Base-by-base conservation (phyloP, 106 monocot genomes). In the Dioscorea alata region DNA sequence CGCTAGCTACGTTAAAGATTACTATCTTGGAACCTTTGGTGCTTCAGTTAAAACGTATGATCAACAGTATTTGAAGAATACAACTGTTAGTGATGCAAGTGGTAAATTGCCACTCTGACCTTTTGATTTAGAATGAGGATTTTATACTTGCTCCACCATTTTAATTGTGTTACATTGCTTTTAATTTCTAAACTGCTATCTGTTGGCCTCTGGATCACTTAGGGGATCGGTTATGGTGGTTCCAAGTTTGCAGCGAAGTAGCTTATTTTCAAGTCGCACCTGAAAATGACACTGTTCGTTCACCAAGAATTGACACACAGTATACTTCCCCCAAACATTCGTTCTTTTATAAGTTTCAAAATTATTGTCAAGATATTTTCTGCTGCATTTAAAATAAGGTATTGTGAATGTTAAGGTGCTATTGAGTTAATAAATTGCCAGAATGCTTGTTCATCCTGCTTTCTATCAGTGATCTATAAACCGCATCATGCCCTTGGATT, bases 221-320 rank as follows among this genome's bases (percentile, higher is more conserved):
- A 89, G 96, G 68, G 61, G 74, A 80, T 70, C 76, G 96, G 14
- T 73, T 97, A 60, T 97, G 96, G 96, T 97, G 96, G 96, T 97
- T 81, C 73, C 96, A 97, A 85, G 96, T 97, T 80, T 97, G 96
- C 70, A 84, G 80, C 54, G 96, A 97, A 60, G 92, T 97, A 77
- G 96, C 96, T 74, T 97, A 92, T 79, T 97, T 97, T 69, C 96
- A 97, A 79, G 89, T 92, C 14, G 96, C 96, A 63, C 96, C 96
- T 33, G 52, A 68, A 70, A 85, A 84, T 85, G 92, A 92, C 63
- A 89, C 84, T 57, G 54, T 97, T 60, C 96, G 96, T 33, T 97
- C 96, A 54, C 20, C 79, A 74, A 88, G 76, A 78, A 87, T 97
- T 67, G 79, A 97, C 75, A 57, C 81, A 64, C 83, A 80, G 96